Evolutionary conservation across 1,139 yeast species (phyloP).

Genomic region (Candida labiduridarum): DNA sequence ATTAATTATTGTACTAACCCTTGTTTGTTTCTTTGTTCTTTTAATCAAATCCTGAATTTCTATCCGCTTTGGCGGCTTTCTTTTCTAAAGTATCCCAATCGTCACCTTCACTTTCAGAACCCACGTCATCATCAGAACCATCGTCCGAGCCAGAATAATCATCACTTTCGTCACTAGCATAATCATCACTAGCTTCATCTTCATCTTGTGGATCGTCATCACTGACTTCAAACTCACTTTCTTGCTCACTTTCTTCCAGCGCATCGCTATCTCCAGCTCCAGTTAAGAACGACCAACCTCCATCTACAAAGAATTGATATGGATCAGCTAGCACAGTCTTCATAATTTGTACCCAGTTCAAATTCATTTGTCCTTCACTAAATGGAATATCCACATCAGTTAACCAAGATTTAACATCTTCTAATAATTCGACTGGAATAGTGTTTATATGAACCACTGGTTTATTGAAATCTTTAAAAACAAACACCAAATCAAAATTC

Average conservation of each 20-base stretch:
- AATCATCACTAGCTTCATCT: conserved; percentile 59
- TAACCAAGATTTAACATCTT: conserved; percentile 93
- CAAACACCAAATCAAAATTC: conserved; percentile 94
- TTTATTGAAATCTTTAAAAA: conserved; percentile 83
- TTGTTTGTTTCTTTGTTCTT: not conserved
- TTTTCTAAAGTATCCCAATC: conserved; percentile 77
- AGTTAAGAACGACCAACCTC: conserved; percentile 94
- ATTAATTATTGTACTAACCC: not conserved
- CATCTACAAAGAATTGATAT: conserved; percentile 87
- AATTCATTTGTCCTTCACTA: conserved; percentile 93
- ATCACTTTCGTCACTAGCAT: conserved; percentile 39
- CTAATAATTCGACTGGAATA: conserved; percentile 89
- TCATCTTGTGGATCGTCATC: conserved; percentile 78
- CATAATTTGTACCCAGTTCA: conserved; percentile 96
- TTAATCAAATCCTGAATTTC: conserved; percentile 11
- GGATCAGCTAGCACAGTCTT: conserved; percentile 92
- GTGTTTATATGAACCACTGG: conserved; percentile 94
- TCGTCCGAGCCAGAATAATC: conserved; percentile 37
- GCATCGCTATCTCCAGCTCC: conserved; percentile 67
- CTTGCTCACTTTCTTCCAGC: conserved; percentile 63
- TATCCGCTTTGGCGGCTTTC: conserved; percentile 60
- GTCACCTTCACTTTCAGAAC: conserved; percentile 50
- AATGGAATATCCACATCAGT: conserved; percentile 94
- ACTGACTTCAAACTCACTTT: conserved; percentile 59
- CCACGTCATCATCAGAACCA: conserved; percentile 41